These are phyloP conservation scores for Pichia sp. DNA, from an alignment of 1,139 yeast genomes.

Conservation along the genomic window DNA sequence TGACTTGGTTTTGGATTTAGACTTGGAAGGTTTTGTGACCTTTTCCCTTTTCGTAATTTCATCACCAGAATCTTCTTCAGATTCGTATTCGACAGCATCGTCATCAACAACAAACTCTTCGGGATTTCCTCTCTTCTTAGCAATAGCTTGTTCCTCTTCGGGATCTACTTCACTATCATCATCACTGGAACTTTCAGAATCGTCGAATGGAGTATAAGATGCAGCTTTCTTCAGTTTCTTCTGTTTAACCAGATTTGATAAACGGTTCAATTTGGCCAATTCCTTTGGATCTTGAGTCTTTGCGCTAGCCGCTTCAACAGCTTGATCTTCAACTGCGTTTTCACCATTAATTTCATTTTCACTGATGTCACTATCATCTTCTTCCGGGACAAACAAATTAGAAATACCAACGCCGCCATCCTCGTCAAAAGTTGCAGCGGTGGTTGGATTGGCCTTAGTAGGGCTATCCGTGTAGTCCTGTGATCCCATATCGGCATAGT, in stretches of 20 bases:
- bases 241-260: no score
- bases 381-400: slow-evolving; percentile 9
- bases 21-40: neutral
- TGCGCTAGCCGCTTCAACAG: no score
- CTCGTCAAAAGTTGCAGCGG: neutral
- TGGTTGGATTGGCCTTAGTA: no score
- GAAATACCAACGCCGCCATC: neutral
- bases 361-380: neutral
- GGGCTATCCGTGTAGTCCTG: no score
- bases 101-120: slow-evolving; percentile 5
- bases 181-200: neutral
- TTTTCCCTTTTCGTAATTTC: slow-evolving; percentile 2
- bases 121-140: neutral
- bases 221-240: no score
- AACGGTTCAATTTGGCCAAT: no score
- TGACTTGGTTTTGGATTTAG: neutral
- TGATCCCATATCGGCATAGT: no score
- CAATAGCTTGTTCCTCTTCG: neutral
- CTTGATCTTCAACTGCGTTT: no score
- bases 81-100: slow-evolving; percentile 7
- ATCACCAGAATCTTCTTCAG: slow-evolving; percentile 7
- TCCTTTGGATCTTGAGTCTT: no score
- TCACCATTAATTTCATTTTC: neutral
- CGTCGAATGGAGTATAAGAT: no score
- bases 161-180: neutral